A percentile compares a stretch with the other conserved stretches of the same genome.
phyloP scores from a whole-genome alignment of 1,284 basidiomycete genomes.

The Vanrija pseudolonga region DNA sequence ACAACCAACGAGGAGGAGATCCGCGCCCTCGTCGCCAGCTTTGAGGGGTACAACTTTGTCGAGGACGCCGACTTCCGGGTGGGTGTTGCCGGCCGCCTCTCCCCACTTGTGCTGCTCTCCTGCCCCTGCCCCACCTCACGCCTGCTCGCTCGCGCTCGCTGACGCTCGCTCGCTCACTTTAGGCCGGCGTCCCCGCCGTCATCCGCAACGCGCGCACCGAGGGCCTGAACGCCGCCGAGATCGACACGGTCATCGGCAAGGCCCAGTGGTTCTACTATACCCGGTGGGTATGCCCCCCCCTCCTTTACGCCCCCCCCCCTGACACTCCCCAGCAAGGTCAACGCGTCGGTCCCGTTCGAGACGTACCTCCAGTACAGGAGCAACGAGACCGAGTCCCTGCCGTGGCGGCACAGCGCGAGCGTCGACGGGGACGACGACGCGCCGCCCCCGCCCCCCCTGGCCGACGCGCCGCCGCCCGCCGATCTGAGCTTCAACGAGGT shows the following conservation, averaged over 20 bases:
- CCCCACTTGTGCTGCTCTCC: neutral
- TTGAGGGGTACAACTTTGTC: conserved; percentile 38
- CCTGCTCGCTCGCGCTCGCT: neutral
- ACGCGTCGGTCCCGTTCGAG: conserved; percentile 11
- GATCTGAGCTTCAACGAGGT: conserved; percentile 14
- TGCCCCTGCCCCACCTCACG: neutral
- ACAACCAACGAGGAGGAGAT: neutral
- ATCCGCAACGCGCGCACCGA: conserved; percentile 31
- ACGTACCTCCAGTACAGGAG: conserved; percentile 8
- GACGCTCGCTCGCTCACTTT: neutral
- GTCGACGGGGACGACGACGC: conserved; percentile 3
- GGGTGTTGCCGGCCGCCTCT: conserved; percentile 8
- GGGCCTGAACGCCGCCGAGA: conserved; percentile 22
- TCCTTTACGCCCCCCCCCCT: neutral
- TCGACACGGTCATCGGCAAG: conserved; percentile 39
- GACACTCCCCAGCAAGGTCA: conserved; percentile 1
- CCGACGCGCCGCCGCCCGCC: neutral
- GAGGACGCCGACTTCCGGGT: conserved; percentile 39
- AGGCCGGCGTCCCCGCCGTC: conserved; percentile 41
- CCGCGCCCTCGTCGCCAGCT: conserved; percentile 15
- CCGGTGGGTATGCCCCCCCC: conserved; percentile 15
- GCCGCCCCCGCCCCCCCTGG: neutral
- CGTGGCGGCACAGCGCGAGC: conserved; percentile 5
- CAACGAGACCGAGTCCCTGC: conserved; percentile 13
- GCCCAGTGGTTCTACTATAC: conserved; percentile 47